Percentiles rank a stretch among this genome's conserved stretches.
Evolutionary conservation across 2,329 filamentous ascomycete genomes (phyloP).

Genomic region (Ceratocystis destructans): DNA sequence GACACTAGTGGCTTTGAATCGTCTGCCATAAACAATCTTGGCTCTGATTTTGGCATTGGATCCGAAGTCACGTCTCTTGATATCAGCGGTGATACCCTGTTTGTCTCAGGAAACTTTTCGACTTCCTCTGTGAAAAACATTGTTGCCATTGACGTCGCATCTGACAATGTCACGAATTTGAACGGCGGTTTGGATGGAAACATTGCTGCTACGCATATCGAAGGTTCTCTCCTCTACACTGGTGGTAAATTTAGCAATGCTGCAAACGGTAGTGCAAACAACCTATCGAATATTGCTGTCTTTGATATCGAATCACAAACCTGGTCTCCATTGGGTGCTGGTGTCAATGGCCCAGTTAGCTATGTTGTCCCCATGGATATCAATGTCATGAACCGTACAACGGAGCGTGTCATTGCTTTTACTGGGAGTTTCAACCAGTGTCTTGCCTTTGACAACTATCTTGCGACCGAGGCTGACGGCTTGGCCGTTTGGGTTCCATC

Average conservation of each 20-base stretch:
- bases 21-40: conserved; percentile 65
- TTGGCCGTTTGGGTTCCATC: conserved; percentile 91
- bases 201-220: conserved; percentile 57
- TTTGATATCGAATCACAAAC: conserved; percentile 55
- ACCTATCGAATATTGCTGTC: conserved; percentile 60
- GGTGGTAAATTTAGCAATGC: conserved; percentile 77
- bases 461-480: conserved; percentile 49
- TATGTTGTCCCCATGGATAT: conserved; percentile 63
- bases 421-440: conserved; percentile 68
- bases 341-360: conserved; percentile 66
- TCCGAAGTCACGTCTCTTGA: conserved; percentile 60
- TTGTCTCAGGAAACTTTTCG: conserved; percentile 75
- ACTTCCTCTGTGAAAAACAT: conserved; percentile 57
- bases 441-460: conserved; percentile 50
- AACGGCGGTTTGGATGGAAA: conserved; percentile 66
- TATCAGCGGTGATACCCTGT: conserved; percentile 50
- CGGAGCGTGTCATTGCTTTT: conserved; percentile 63
- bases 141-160: conserved; percentile 54
- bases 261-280: conserved; percentile 42
- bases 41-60: conserved; percentile 49
- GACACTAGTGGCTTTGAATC: conserved; percentile 48
- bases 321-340: conserved; percentile 72
- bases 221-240: conserved; percentile 57
- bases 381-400: conserved; percentile 55
- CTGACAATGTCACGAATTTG: conserved; percentile 45